Base-by-base conservation (phyloP, 805 yeast species). In the Saturnispora saitoi region DNA sequence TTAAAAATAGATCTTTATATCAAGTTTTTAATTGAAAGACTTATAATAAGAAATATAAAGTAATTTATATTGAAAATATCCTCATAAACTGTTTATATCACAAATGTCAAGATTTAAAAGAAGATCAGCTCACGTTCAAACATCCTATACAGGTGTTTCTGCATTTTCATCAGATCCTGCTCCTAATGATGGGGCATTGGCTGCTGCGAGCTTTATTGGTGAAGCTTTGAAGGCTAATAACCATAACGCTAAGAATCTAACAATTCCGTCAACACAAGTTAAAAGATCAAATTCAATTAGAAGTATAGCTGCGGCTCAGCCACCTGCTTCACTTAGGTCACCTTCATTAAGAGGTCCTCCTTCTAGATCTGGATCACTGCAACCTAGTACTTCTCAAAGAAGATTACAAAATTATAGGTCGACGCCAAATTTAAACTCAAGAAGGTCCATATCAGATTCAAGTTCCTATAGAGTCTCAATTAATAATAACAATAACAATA, bases 181-280 rank as follows among this genome's bases (percentile, higher is more conserved):
- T 2, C 67, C 72, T 9, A 66, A 69, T 50, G 66, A 77, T 3
- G 75, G 75, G 43, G 86, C 86, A 1, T 55, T 80, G 24, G 86
- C 84, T 6, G 86, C 86, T 24, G 85, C 85, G 3, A 64, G 76
- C 7, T 77, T 77, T 3, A 72, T 76, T 50, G 81, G 81, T 2
- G 64, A 65, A 45, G 78, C 80, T 0, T 50, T 75, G 46, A 69
- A 66, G 54, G 65, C 71, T 51, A 63, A 62, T 42, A 58, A 60
- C 48, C 58, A 63, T 44, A 54, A 58, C 30, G 51, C 66, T 55
- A 49, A 52, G 53, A 56, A 61, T 58, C 42, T 69, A 59, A 54
- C 58, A 54, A 38, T 68, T 37, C 70, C 62, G 29, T 62, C 54
- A 51, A 61, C 54, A 45, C 63, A 57, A 14, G 46, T 43, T 56